Conservation (phyloP, 1,139 yeast genomes). For the Debaryomyces subglobosus region DNA sequence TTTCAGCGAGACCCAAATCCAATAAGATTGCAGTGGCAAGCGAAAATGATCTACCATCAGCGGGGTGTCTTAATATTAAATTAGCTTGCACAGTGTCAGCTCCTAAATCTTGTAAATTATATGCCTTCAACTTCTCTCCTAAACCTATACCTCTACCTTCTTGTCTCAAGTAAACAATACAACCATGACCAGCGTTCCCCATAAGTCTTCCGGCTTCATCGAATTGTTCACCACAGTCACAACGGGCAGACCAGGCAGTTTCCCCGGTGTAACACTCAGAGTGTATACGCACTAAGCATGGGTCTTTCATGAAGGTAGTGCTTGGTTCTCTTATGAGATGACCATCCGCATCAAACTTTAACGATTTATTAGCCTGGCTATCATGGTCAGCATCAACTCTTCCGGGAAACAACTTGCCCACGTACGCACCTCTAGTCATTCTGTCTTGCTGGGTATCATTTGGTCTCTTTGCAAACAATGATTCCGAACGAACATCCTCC, state of each 20-base stretch:
- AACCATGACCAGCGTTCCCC: constrained; percentile 87
- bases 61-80: constrained; percentile 89
- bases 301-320: constrained; percentile 47
- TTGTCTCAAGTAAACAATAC: constrained; percentile 93
- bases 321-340: constrained; percentile 45
- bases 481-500: constrained; percentile 78
- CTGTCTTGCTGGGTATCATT: constrained; percentile 88
- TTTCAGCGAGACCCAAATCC: constrained; percentile 75
- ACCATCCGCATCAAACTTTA: constrained; percentile 55
- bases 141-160: constrained; percentile 98
- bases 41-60: constrained; percentile 91
- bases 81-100: constrained; percentile 99
- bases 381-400: constrained; percentile 71
- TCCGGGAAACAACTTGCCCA: constrained; percentile 88
- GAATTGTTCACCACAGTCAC: constrained; percentile 99
- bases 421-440: constrained; percentile 97
- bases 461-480: constrained; percentile 62
- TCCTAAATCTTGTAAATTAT: constrained; percentile 94
- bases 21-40: constrained; percentile 89
- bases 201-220: constrained; percentile 95
- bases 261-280: constrained; percentile 99
- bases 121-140: constrained; percentile 95
- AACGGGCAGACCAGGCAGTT: constrained; percentile 98
- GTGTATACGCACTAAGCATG: constrained; percentile 72
- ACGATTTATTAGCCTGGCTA: constrained; percentile 38